These are phyloP conservation scores for Fusarium begoniae DNA, from an alignment of 2,329 filamentous ascomycete species.

Conservation along the genomic window DNA sequence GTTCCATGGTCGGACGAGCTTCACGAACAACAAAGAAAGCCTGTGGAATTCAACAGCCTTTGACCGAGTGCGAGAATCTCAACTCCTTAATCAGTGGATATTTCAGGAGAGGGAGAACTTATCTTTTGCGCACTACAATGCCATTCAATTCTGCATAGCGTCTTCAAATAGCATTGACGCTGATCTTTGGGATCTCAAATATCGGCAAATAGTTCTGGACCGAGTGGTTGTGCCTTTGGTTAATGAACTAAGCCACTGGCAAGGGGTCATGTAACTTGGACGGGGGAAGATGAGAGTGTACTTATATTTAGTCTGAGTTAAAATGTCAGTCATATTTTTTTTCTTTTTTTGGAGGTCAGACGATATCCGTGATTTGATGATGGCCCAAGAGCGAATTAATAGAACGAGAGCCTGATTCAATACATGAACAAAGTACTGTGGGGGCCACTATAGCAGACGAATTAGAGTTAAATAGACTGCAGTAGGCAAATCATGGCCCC, in stretches of 20 bases:
- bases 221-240: neutral
- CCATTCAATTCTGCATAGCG: neutral
- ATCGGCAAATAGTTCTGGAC: neutral
- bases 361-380: neutral
- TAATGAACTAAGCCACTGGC: neutral
- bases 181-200: neutral
- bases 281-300: rapidly evolving
- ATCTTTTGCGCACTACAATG: neutral
- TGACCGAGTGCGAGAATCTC: neutral
- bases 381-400: neutral
- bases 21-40: neutral
- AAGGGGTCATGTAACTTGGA: neutral
- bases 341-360: neutral
- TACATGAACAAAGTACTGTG: neutral
- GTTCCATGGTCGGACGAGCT: neutral
- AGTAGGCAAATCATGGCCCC: neutral
- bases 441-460: neutral
- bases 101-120: neutral
- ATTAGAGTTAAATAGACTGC: neutral
- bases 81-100: neutral
- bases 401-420: neutral
- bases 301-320: neutral
- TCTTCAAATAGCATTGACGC: neutral
- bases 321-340: no score
- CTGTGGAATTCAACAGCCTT: rapidly evolving